phyloP scores from a whole-genome alignment of 441 rosid species.

The Geranium incanum region DNA sequence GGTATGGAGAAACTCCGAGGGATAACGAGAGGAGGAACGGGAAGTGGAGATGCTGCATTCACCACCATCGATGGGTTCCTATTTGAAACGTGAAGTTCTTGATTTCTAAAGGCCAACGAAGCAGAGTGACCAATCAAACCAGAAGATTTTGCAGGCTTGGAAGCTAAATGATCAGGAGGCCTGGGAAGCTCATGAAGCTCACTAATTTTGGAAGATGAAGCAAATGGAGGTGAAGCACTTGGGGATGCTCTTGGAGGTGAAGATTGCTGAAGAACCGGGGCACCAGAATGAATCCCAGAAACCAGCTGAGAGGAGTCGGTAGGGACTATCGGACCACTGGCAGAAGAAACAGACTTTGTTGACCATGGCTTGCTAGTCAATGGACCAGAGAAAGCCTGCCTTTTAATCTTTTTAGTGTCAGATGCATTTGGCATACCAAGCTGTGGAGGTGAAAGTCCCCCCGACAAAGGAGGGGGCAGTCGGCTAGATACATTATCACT shows the following conservation, averaged over 20 bases:
- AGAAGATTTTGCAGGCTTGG: constrained; percentile 51
- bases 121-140: constrained; percentile 67
- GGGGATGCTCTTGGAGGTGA: constrained; percentile 71
- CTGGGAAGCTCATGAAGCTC: constrained; percentile 95
- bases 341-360: constrained; percentile 36
- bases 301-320: constrained; percentile 37
- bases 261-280: constrained; percentile 38
- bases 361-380: constrained; percentile 45
- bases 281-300: constrained; percentile 39
- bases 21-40: constrained; percentile 55
- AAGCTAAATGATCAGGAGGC: constrained; percentile 54
- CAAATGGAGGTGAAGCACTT: constrained; percentile 76
- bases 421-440: constrained; percentile 26
- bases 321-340: constrained; percentile 41
- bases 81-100: constrained; percentile 38
- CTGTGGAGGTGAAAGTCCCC: constrained; percentile 32
- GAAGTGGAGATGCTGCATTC: constrained; percentile 62
- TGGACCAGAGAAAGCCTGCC: constrained; percentile 75
- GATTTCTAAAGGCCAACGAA: constrained; percentile 58
- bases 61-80: constrained; percentile 34
- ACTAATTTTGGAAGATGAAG: constrained; percentile 63
- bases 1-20: constrained; percentile 84
- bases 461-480: constrained; percentile 58
- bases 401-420: constrained; percentile 41
- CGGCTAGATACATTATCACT: constrained; percentile 33